Base-by-base conservation (phyloP, 768 basidiomycete species). In the Hericium rajendrae region DNA sequence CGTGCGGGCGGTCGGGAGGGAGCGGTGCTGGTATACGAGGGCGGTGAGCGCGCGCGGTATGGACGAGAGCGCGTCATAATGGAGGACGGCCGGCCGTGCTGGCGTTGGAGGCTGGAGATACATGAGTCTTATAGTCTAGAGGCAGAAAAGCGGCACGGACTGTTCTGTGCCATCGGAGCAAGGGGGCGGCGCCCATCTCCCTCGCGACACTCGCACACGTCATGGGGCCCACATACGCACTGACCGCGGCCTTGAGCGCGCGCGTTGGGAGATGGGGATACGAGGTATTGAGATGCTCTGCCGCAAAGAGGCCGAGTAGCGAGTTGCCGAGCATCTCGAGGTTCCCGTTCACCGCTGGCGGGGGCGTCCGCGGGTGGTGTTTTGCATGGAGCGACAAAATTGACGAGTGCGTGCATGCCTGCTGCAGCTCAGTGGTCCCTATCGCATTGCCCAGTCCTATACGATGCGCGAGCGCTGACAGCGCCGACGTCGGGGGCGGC, bases 211-310 rank as follows among this genome's bases (percentile, higher is more conserved):
- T 83, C 41, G 89, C 84, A 66, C 91, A 92, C 5, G 88, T 85
- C 62, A 81, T 73, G 15, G 91, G 85, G 13, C 95, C 95, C 37
- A 94, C 94, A 70, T 91, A 90, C 55, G 93, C 91, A 43, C 90
- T 93, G 57, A 95, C 83, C 13, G 91, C 93, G 6, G 91, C 88
- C 72, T 97, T 94, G 63, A 91, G 73, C 22, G 93, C 93, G 55
- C 91, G 84, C 20, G 91, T 93, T 1, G 95, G 95, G 26, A 98
- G 79, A 66, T 94, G 86, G 0, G 95, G 95, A 70, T 88, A 97
- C 48, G 82, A 77, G 12, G 84, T 76, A 56, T 88, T 78, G 41
- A 97, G 73, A 67, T 86, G 83, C 72, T 98, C 94, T 2, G 90
- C 72, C 9, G 91, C 88, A 68, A 97, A 94, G 32, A 97, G 77